Conservation (phyloP, 2,329 filamentous ascomycete genomes). For the Macrophomina pseudophaseolina region DNA sequence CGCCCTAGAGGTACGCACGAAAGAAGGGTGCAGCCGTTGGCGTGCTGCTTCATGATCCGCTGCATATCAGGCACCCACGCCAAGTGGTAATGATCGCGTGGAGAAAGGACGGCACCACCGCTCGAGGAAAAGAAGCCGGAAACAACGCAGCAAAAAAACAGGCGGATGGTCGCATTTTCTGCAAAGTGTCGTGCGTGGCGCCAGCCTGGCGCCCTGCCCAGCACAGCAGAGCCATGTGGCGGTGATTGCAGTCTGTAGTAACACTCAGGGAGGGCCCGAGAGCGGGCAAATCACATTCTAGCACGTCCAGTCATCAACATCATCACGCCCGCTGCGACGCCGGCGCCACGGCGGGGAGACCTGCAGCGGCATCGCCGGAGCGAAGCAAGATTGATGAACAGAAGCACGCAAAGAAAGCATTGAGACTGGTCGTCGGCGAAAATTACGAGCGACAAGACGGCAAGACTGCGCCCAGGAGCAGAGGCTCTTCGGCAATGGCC, state of each 20-base stretch:
- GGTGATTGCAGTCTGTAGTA: neutral
- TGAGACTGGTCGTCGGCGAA: neutral
- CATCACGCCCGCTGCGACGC: neutral
- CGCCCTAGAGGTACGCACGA: neutral
- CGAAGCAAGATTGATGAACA: slow-evolving; percentile 9
- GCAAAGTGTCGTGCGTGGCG: slow-evolving; percentile 12
- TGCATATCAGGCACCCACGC: neutral
- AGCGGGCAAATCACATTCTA: neutral
- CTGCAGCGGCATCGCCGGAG: neutral
- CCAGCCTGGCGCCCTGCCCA: neutral
- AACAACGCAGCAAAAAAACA: neutral
- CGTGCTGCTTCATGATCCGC: neutral
- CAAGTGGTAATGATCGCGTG: neutral
- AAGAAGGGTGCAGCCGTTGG: neutral
- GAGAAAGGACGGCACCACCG: neutral
- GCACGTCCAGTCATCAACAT: no score
- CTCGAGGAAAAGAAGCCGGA: neutral
- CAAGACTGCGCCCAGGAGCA: neutral
- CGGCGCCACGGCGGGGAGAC: neutral
- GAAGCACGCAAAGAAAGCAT: neutral
- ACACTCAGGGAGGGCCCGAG: neutral
- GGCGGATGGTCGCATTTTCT: neutral
- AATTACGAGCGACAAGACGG: neutral
- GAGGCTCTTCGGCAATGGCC: slow-evolving; percentile 10
- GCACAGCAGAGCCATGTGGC: neutral